These are phyloP conservation scores for Fraxinus ornus DNA, from an alignment of 305 asterid genomes.

Conservation along the genomic window DNA sequence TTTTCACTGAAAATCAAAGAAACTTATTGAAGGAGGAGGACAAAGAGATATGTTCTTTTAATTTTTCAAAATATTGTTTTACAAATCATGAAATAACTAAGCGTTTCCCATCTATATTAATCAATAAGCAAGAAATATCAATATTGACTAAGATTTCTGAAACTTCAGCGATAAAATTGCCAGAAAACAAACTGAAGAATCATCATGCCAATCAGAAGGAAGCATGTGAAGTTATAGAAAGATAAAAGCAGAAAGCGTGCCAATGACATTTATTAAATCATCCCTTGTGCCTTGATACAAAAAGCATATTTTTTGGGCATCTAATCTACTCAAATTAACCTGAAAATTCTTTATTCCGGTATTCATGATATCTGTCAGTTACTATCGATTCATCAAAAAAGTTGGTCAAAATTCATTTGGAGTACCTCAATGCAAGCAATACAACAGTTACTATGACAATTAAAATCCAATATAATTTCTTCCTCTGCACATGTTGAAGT, in stretches of 20 bases:
- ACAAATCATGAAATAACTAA: neutral
- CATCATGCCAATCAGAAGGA: neutral
- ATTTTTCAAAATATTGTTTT: neutral
- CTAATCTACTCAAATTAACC: neutral
- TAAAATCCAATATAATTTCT: neutral
- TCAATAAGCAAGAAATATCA: neutral
- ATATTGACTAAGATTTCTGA: neutral
- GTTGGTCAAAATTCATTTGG: neutral
- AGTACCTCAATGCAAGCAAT: neutral
- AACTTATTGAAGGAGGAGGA: neutral
- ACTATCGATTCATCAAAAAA: neutral
- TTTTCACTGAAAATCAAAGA: neutral
- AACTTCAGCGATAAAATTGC: neutral
- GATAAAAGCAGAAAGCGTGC: neutral
- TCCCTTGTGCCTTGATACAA: neutral
- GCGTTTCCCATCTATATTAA: neutral
- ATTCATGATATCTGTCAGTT: neutral
- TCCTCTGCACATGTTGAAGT: conserved; percentile 16
- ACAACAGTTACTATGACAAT: neutral
- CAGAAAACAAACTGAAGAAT: neutral
- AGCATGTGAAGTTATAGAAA: neutral
- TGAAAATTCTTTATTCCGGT: neutral
- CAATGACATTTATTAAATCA: neutral
- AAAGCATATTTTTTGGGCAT: neutral
- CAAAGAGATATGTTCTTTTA: neutral